A percentile compares a stretch with the other conserved stretches of the same genome.
Evolutionary conservation across 2,329 filamentous ascomycete species (phyloP).

Genomic region (Hymenoscyphus scutula): DNA sequence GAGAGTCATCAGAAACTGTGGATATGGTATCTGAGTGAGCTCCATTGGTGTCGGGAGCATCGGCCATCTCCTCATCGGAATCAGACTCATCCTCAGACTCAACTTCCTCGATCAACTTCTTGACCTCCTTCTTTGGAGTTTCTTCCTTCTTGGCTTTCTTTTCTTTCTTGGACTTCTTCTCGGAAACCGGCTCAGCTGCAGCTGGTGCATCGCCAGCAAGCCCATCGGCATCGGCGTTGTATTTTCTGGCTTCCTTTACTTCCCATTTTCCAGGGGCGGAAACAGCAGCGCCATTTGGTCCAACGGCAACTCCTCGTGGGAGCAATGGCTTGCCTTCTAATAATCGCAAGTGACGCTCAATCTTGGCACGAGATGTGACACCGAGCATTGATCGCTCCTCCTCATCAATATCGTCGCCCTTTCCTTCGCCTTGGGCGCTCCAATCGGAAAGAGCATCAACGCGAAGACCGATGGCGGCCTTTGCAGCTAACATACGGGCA

Average conservation of each 20-base stretch:
- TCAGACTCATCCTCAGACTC: constrained; percentile 30
- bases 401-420: constrained; percentile 66
- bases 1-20: constrained; percentile 19
- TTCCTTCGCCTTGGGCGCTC: constrained; percentile 65
- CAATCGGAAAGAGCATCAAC: constrained; percentile 85
- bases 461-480: constrained; percentile 88
- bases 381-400: constrained; percentile 85
- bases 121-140: constrained; percentile 39
- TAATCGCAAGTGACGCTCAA: constrained; percentile 72
- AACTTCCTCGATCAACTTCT: constrained; percentile 27
- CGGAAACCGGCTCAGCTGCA: constrained; percentile 43
- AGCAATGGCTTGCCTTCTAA: constrained; percentile 90
- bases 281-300: constrained; percentile 65
- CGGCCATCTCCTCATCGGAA: constrained; percentile 32
- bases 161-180: constrained; percentile 46
- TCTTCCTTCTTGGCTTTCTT: constrained; percentile 48
- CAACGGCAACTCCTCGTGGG: constrained; percentile 71
- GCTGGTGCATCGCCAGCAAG: constrained; percentile 67
- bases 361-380: constrained; percentile 65
- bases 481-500: constrained; percentile 90
- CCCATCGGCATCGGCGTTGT: constrained; percentile 92
- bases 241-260: constrained; percentile 88
- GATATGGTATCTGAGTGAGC: constrained; percentile 17
- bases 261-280: constrained; percentile 75
- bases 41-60: constrained; percentile 28